A percentile compares a stretch with the other conserved stretches of the same genome.
These are phyloP conservation scores for Sisymbrium altissimum DNA, from an alignment of 345 rosid species.

Conservation along the genomic window DNA sequence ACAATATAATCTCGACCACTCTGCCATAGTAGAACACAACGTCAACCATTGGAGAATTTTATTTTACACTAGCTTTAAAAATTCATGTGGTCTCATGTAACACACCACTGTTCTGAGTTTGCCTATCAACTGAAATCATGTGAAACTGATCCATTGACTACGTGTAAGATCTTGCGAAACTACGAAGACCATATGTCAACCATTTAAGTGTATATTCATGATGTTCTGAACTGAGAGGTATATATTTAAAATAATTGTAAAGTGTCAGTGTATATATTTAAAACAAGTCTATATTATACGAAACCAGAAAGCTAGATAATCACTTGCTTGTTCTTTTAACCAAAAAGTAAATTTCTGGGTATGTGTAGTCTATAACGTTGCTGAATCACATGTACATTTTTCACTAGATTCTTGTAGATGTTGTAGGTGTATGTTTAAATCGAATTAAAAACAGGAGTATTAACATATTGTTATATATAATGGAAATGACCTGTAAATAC, in stretches of 20 bases:
- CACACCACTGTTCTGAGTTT: not conserved
- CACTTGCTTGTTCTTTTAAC: not conserved
- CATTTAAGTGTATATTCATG: not conserved
- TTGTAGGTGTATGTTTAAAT: not conserved
- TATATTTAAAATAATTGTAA: too few species aligned
- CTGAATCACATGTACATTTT: not conserved
- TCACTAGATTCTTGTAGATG: not conserved
- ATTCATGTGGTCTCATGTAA: not conserved
- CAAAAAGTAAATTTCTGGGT: not conserved
- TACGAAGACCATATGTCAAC: not conserved
- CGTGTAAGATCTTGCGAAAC: not conserved
- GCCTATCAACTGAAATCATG: not conserved
- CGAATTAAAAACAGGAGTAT: not conserved
- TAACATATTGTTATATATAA: too few species aligned
- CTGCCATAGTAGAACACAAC: not conserved
- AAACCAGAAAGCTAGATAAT: too few species aligned
- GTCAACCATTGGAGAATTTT: not conserved
- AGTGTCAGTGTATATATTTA: too few species aligned
- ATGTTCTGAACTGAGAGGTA: not conserved
- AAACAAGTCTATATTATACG: too few species aligned
- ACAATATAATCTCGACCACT: not conserved
- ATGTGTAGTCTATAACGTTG: not conserved
- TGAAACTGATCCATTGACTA: not conserved
- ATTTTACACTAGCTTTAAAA: not conserved
- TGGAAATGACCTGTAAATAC: too few species aligned